Evolutionary conservation across 139 green algal species (phyloP), one percentile per base, ranked within the genome.

Genomic region (Trebouxia sp.): DNA sequence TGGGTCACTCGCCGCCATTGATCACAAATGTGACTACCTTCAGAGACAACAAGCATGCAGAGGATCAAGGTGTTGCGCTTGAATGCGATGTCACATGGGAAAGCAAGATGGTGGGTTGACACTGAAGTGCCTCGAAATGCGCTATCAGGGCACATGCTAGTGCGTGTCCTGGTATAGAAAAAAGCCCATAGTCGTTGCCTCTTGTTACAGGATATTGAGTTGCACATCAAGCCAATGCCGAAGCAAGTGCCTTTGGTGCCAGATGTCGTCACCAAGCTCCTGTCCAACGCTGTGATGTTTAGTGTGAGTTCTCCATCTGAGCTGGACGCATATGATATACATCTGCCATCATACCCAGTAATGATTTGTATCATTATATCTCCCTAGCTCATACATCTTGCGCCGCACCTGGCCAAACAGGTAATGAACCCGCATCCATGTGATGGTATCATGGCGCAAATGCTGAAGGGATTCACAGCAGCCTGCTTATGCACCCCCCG

Each of bases 161-260:
- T 35, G 22, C 26, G 50, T 22, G 20, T 28, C 2, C 20, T 28
- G 3, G 22, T 17, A 17, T n/a, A 28, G 50, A 9, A 58, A 1
- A 58, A 5, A 28, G 50, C 4, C 50, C 5, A 5, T 17, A 3
- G 22, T 3, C 20, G 50, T 22, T 58, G 50, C 50, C 26, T 3
- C 50, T 58, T 17, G 50, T 22, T 28, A 5, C 39, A 79, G 74
- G 74, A 79, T 35, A 30, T 79, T 12, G 47, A 65, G 74, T 47
- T 79, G 47, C 42, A 65, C 32, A 79, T 79, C 74, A 66, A 79
- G 47, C 74, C 74, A 22, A 43, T 79, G 47, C 74, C 74, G 30
- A 79, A 79, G 74, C 47, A 65, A 28, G n/a, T 79, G n/a, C 9
- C 74, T 0, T 48, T 65, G 6, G 50, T 79, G 1, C 47, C 47